A percentile compares a stretch with the other conserved stretches of the same genome.
These are phyloP conservation scores for Pleomassaria siparia DNA, from an alignment of 2,329 filamentous ascomycete species.

Conservation along the genomic window DNA sequence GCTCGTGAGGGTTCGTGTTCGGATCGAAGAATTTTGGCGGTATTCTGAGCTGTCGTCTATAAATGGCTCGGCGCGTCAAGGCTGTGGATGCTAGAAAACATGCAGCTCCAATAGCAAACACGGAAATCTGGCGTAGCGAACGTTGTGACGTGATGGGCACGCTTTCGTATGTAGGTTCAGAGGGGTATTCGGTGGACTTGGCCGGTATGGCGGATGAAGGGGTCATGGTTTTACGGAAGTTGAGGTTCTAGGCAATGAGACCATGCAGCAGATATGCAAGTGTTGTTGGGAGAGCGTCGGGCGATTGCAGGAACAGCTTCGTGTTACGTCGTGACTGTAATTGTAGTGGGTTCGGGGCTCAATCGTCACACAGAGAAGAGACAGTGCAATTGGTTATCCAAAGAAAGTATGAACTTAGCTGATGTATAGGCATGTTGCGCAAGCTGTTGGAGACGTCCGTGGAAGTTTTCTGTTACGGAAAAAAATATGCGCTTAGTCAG, in stretches of 20 bases:
- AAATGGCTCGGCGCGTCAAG: constrained; percentile 64
- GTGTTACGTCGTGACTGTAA: not conserved
- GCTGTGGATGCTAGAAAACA: constrained; percentile 74
- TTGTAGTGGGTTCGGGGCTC: not conserved
- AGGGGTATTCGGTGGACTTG: constrained; percentile 18
- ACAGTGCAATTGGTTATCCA: not conserved
- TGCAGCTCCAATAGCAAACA: constrained; percentile 73
- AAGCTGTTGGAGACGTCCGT: too few relatives aligned
- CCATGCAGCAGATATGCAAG: constrained; percentile 13
- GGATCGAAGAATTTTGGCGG: constrained; percentile 73
- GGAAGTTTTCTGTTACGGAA: not conserved
- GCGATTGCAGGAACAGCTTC: constrained; percentile 17
- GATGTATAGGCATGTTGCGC: too few relatives aligned
- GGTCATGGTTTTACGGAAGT: constrained; percentile 25
- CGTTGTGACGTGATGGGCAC: constrained; percentile 50
- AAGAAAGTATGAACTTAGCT: not conserved
- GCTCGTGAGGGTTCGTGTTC: constrained; percentile 51
- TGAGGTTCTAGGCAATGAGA: constrained; percentile 21
- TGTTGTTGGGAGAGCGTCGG: constrained; percentile 15
- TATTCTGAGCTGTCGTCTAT: constrained; percentile 61
- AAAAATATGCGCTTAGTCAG: not conserved
- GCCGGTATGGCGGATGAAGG: constrained; percentile 21
- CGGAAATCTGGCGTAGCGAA: constrained; percentile 62
- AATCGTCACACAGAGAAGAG: not conserved
- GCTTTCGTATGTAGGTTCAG: constrained; percentile 25